A percentile compares a stretch with the other conserved stretches of the same genome.
phyloP scores from a whole-genome alignment of 176 grass and related monocot genomes.

The Avena insularis region DNA sequence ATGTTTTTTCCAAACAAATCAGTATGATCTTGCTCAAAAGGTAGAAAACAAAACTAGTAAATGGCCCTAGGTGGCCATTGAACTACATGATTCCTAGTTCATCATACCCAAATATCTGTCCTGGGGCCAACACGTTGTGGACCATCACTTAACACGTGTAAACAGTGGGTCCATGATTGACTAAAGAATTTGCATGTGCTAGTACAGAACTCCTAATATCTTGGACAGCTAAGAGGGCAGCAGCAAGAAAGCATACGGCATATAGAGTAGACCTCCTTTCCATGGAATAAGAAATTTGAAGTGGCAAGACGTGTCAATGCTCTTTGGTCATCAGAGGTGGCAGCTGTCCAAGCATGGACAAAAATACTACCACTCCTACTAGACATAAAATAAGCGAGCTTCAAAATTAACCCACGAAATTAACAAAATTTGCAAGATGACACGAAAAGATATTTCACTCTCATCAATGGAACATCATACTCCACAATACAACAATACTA shows the following conservation, averaged over 20 bases:
- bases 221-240: constrained; percentile 25
- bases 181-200: neutral
- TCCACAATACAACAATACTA: too few relatives aligned
- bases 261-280: neutral
- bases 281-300: constrained; percentile 33
- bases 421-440: neutral
- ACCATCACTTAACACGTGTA: neutral
- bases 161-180: neutral
- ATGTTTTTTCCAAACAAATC: neutral
- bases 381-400: neutral
- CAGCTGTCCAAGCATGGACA: neutral
- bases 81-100: neutral
- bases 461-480: neutral
- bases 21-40: neutral
- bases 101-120: neutral
- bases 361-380: neutral
- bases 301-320: constrained; percentile 23
- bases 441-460: neutral
- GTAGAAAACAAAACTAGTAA: neutral
- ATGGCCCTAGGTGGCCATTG: neutral
- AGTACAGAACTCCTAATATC: constrained; percentile 15
- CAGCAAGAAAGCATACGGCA: neutral
- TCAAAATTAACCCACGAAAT: neutral
- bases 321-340: neutral
- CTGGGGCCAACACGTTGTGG: neutral